Conservation (phyloP, 768 basidiomycete genomes). For the Termitomyces sp. region DNA sequence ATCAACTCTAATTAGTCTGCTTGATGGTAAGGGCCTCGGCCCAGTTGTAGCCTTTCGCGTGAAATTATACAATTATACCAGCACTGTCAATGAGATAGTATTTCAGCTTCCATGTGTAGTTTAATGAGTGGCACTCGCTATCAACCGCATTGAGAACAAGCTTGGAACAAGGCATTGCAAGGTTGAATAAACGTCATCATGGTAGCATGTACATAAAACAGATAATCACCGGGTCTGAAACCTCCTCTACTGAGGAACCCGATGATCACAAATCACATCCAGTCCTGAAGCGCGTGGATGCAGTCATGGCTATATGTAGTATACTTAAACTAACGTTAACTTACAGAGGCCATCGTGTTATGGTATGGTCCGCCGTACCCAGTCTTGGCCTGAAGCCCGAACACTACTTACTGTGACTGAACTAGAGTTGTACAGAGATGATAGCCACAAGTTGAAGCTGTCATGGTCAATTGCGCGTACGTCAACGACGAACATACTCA, state of each 20-base stretch:
- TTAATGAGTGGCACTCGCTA: not conserved
- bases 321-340: too few species aligned
- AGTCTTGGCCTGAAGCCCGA: too few species aligned
- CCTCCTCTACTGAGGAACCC: too few species aligned
- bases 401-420: too few species aligned
- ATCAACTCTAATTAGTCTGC: not conserved
- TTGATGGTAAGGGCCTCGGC: not conserved
- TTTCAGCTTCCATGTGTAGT: not conserved
- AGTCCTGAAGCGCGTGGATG: not conserved
- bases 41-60: too few species aligned
- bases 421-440: too few species aligned
- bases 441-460: not conserved
- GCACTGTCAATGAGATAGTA: not conserved
- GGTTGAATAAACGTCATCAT: not conserved
- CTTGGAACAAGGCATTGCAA: not conserved
- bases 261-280: not conserved
- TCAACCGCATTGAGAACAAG: not conserved
- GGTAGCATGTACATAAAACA: not conserved
- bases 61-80: not conserved
- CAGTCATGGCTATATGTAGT: too few species aligned
- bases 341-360: too few species aligned
- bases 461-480: too few species aligned
- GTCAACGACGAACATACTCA: not conserved
- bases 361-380: too few species aligned
- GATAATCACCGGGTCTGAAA: too few species aligned